Evolutionary conservation across 2,329 filamentous ascomycete genomes (phyloP), one percentile per base, ranked within the genome.

Genomic region (Cordyceps militaris): DNA sequence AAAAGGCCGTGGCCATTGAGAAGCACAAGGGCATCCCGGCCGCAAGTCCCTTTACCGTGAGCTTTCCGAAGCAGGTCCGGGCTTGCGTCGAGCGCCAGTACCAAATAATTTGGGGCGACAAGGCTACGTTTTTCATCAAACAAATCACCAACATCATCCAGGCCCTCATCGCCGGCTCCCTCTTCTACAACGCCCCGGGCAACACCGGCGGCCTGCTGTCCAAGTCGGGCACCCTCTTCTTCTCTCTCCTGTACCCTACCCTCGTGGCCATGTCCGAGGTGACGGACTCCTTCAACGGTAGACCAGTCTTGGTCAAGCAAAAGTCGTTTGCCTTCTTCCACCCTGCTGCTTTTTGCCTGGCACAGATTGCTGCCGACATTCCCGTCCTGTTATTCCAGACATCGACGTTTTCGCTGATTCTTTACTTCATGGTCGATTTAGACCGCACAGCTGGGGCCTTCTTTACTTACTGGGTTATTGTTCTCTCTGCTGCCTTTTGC

Each of bases 381-480:
- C 79, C 82, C 0, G 73, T 86, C 4, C 63, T 84, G 1, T 56
- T 84, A 0, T 76, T 85, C 60, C 85, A 88, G 63, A 74, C 86
- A 16, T 76, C 78, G 0, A 69, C 65, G 0, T 88, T 88, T 62
- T 73, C 77, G 2, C 6, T 88, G 0, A 74, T 84, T 0, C 60
- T 84, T 0, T 87, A 87, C 69, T 88, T 85, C 62, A 85, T 92
- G 83, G 84, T 80, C 14, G 84, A 84, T 4, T 73, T 92, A 1
- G 80, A 79, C 1, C 77, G 84, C n/a, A 82, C 83, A n/a, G 82
- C 85, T 0, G 87, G 87, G 0, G 85, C 86, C 1, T 93, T 86
- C 71, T 86, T 88, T 64, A 85, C 82, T 0, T 85, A 78, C 63
- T 86, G 80, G 80, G 59, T 81, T 21, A 55, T 83, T 10, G 64